These are phyloP conservation scores for Byssoonygena ceratinophila DNA, from an alignment of 2,329 filamentous ascomycete genomes.

Conservation along the genomic window DNA sequence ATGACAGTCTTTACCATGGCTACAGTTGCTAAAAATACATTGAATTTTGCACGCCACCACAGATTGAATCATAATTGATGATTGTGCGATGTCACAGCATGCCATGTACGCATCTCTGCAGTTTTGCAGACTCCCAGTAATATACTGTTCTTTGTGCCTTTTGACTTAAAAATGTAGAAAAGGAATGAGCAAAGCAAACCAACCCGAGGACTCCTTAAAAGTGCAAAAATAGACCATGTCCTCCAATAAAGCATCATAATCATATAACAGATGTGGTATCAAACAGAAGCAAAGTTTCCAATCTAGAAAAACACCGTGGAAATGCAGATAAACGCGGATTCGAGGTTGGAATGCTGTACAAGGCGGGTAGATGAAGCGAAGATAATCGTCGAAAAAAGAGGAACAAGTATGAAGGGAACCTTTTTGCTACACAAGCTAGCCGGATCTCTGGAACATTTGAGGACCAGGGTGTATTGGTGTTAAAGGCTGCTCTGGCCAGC, in stretches of 20 bases:
- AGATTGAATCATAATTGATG: too few species aligned
- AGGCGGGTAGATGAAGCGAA: neutral
- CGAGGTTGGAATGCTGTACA: constrained; percentile 3
- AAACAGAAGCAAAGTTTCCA: constrained; percentile 1
- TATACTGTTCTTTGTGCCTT: too few species aligned
- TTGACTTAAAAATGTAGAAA: neutral
- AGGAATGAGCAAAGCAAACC: neutral
- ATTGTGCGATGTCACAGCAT: neutral
- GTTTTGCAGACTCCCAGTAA: neutral
- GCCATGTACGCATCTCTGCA: neutral
- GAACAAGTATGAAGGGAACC: neutral
- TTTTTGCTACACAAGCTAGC: neutral
- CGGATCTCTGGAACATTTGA: constrained; percentile 12
- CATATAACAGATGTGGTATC: constrained; percentile 6
- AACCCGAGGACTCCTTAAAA: neutral
- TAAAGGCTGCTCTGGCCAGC: constrained; percentile 30
- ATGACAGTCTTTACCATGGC: too few species aligned
- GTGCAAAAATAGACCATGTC: neutral
- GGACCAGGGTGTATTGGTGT: constrained; percentile 24
- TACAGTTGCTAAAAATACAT: too few species aligned
- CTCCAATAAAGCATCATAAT: neutral
- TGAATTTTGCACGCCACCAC: too few species aligned
- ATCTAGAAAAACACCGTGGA: neutral
- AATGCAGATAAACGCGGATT: constrained; percentile 1
- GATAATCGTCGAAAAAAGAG: neutral